Conservation (phyloP, 495 filamentous ascomycete species). For the Rhizodiscina lignyota region DNA sequence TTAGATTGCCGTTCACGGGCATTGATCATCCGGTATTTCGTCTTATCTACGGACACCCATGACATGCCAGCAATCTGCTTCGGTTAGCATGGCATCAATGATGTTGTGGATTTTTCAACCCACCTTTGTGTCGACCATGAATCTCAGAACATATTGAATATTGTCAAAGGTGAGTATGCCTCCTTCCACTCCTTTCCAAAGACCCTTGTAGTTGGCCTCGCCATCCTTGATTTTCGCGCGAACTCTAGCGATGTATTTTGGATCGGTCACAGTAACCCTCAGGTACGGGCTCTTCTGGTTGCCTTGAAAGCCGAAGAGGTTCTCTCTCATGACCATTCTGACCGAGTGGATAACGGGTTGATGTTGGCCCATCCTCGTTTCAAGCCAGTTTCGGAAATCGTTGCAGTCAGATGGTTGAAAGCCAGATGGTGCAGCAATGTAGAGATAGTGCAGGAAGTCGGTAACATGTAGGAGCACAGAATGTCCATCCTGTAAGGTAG, state of each 20-base stretch:
- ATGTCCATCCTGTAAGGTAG: conserved; percentile 45
- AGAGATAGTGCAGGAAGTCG: conserved; percentile 91
- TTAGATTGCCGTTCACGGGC: conserved; percentile 54
- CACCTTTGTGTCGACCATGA: conserved; percentile 91
- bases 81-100: background rate
- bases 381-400: conserved; percentile 58
- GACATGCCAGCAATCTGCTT: conserved; percentile 79
- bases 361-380: conserved; percentile 49
- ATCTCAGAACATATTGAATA: conserved; percentile 85
- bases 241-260: conserved; percentile 58
- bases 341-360: conserved; percentile 53
- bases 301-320: conserved; percentile 82
- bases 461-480: conserved; percentile 92
- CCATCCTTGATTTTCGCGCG: conserved; percentile 55
- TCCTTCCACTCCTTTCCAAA: conserved; percentile 58
- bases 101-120: conserved; percentile 12
- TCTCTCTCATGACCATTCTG: conserved; percentile 64
- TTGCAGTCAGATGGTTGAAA: conserved; percentile 66
- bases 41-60: conserved; percentile 76
- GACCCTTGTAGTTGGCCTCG: conserved; percentile 71
- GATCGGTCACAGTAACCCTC: conserved; percentile 82
- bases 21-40: conserved; percentile 50
- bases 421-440: conserved; percentile 69
- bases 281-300: conserved; percentile 84
- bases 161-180: conserved; percentile 77